phyloP scores from a whole-genome alignment of 192 early-diverging fungal species.

The Coemansia sp. region DNA sequence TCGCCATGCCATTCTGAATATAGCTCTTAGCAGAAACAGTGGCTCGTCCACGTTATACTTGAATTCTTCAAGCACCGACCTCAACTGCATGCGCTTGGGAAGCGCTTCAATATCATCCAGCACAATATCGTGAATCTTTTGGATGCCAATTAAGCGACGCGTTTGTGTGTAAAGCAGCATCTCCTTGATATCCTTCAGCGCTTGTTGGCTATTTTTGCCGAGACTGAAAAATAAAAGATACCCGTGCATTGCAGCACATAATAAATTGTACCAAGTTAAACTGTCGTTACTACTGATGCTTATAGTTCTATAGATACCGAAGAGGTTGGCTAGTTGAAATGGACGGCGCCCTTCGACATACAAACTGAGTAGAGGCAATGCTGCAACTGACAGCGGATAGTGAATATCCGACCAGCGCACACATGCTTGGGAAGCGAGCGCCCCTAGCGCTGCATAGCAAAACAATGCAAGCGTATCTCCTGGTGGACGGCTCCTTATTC shows the following conservation, averaged over 20 bases:
- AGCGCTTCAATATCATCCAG: slow-evolving; percentile 21
- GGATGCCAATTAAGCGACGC: slow-evolving; percentile 21
- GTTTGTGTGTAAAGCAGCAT: slow-evolving; percentile 19
- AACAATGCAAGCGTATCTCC: background rate
- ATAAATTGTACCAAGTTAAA: too few relatives aligned
- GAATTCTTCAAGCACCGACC: slow-evolving; percentile 18
- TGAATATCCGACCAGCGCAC: too few relatives aligned
- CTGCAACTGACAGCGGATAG: too few relatives aligned
- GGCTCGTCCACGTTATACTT: slow-evolving; percentile 27
- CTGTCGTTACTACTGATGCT: too few relatives aligned
- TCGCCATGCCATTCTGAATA: slow-evolving; percentile 38
- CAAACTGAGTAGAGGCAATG: too few relatives aligned
- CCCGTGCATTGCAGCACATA: slow-evolving; percentile 1
- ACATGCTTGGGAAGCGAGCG: background rate
- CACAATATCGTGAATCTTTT: slow-evolving; percentile 16
- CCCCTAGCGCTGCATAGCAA: background rate
- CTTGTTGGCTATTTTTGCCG: background rate
- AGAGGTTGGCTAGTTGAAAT: too few relatives aligned
- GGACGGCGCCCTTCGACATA: too few relatives aligned
- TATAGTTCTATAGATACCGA: too few relatives aligned
- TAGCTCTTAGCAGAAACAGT: slow-evolving; percentile 36
- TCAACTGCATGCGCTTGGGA: slow-evolving; percentile 21
- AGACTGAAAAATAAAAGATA: slow-evolving; percentile 15
- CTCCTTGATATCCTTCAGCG: background rate
- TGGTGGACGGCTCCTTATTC: background rate